Percentiles rank a stretch among this genome's conserved stretches.
Conservation (phyloP, 192 early-diverging fungal species). For the Backusella macrospora region DNA sequence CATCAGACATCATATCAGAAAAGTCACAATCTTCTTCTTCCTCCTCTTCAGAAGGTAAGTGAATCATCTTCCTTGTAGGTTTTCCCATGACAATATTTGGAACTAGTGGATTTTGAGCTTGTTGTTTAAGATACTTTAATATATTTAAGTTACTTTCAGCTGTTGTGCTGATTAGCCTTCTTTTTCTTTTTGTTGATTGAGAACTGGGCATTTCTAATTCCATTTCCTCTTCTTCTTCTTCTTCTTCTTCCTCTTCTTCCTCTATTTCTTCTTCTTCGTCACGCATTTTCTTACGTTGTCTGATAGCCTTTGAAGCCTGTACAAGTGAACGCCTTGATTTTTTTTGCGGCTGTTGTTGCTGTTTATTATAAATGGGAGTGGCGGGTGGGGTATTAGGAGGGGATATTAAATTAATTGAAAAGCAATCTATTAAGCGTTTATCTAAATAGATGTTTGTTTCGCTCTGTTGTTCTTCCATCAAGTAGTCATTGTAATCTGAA, state of each 20-base stretch:
- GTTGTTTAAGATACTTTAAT: background rate
- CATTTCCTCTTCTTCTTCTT: background rate
- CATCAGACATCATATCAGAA: background rate
- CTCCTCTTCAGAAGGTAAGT: background rate
- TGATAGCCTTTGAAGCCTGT: background rate
- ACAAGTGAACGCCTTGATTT: background rate
- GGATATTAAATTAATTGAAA: conserved; percentile 2
- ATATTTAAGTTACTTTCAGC: background rate
- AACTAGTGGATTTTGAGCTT: background rate
- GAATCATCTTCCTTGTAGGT: background rate
- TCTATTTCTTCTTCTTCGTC: too few relatives aligned
- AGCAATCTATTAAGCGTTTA: background rate
- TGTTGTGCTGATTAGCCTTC: background rate
- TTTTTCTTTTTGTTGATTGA: background rate
- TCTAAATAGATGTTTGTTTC: background rate
- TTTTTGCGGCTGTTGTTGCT: background rate
- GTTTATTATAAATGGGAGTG: background rate
- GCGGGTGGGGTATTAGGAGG: background rate
- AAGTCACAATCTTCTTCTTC: background rate
- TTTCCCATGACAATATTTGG: background rate
- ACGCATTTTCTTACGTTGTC: background rate
- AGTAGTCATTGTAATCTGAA: background rate
- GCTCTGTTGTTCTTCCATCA: background rate
- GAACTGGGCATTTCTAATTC: background rate
- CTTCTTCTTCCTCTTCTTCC: too few relatives aligned